phyloP scores from a whole-genome alignment of 371 early-diverging fungal species.

The Ordospora pajunii region DNA sequence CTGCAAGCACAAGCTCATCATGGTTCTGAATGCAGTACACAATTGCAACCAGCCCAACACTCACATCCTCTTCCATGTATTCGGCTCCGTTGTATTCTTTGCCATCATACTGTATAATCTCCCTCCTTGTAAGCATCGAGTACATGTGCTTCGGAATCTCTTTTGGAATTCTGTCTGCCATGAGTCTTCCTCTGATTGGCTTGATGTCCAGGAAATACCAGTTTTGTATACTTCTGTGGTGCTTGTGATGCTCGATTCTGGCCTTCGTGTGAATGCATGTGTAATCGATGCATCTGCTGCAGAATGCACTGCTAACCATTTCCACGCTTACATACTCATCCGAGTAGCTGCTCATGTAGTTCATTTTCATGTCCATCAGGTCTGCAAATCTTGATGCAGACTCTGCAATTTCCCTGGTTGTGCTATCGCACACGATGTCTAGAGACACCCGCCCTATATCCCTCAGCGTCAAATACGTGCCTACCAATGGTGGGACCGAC shows the following conservation, averaged over 20 bases:
- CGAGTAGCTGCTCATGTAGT: neutral
- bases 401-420: neutral
- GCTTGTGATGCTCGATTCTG: neutral
- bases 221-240: neutral
- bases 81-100: slow-evolving; percentile 30
- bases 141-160: slow-evolving; percentile 36
- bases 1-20: neutral
- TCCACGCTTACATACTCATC: slow-evolving; percentile 22
- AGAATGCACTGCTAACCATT: neutral
- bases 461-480: slow-evolving; percentile 46
- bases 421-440: slow-evolving; percentile 15
- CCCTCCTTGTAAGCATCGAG: slow-evolving; percentile 13
- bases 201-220: slow-evolving; percentile 20
- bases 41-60: slow-evolving; percentile 16
- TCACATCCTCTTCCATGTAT: slow-evolving; percentile 37
- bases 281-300: too few species aligned
- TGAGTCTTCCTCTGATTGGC: slow-evolving; percentile 36
- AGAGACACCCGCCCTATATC: slow-evolving; percentile 9
- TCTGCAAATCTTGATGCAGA: neutral
- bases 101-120: slow-evolving; percentile 9
- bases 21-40: neutral
- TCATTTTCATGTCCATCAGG: slow-evolving; percentile 2
- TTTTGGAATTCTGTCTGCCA: slow-evolving; percentile 41
- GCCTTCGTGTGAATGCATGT: too few species aligned
- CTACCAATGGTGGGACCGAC: slow-evolving; percentile 35